Evolutionary conservation across 306 rosid genomes (phyloP).

Genomic region (Vachellia collinsii): DNA sequence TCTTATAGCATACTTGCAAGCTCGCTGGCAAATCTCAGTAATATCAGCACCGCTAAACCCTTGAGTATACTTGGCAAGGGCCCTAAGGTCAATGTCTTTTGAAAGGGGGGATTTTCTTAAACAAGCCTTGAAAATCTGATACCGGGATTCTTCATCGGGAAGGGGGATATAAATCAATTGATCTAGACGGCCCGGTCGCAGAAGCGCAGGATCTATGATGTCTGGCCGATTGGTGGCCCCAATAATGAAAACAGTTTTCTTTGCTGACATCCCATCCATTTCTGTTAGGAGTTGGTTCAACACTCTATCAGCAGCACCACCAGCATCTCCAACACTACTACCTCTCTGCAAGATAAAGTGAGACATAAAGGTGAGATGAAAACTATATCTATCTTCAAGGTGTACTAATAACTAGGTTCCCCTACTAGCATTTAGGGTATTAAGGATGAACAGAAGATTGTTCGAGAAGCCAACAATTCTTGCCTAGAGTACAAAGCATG

Average conservation of each 20-base stretch:
- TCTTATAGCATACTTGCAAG: constrained; percentile 96
- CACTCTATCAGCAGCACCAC: constrained; percentile 99
- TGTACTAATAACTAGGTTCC: not conserved
- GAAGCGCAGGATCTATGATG: constrained; percentile 93
- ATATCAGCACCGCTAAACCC: constrained; percentile 99
- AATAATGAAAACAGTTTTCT: constrained; percentile 93
- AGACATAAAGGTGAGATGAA: constrained; percentile 17
- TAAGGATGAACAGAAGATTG: constrained; percentile 28
- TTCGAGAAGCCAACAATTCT: not conserved
- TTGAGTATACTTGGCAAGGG: constrained; percentile 97
- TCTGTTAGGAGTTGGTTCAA: constrained; percentile 94
- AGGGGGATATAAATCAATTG: constrained; percentile 97
- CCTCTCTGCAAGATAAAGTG: constrained; percentile 73
- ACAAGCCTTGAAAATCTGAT: constrained; percentile 84
- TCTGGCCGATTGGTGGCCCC: constrained; percentile 99
- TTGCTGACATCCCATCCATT: constrained; percentile 99
- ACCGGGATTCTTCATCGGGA: constrained; percentile 94
- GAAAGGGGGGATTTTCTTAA: constrained; percentile 92
- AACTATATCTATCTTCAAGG: not conserved
- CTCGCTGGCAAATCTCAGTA: constrained; percentile 95
- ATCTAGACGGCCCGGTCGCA: constrained; percentile 98
- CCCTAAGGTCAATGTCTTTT: constrained; percentile 86
- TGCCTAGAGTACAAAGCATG: constrained; percentile 10
- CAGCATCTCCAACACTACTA: constrained; percentile 95
- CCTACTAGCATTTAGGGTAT: not conserved